A percentile compares a stretch with the other conserved stretches of the same genome.
Evolutionary conservation across 2,329 filamentous ascomycete species (phyloP).

Genomic region (Penicillium sp.): DNA sequence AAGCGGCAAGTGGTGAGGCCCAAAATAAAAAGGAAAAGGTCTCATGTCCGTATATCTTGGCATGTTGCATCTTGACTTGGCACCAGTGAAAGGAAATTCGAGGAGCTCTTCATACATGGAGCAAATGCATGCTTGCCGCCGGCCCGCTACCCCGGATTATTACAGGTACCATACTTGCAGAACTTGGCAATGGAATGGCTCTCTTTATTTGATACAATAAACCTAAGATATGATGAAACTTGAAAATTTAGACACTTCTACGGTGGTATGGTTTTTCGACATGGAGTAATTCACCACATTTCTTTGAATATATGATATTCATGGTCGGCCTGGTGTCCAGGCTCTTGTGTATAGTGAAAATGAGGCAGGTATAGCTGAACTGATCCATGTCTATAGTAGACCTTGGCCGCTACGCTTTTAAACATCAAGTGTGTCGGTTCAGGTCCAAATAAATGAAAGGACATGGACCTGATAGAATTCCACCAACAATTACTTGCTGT

Average conservation of each 20-base stretch:
- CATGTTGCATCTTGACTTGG: constrained; percentile 15
- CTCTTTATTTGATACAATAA: too few relatives aligned
- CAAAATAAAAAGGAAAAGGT: too few relatives aligned
- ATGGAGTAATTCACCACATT: too few relatives aligned
- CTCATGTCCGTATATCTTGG: constrained; percentile 6
- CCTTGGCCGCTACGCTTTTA: neutral
- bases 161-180: constrained; percentile 2
- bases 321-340: neutral
- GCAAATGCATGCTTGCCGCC: constrained; percentile 1
- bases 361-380: neutral
- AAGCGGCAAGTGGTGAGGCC: too few relatives aligned
- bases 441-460: neutral
- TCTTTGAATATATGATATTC: too few relatives aligned
- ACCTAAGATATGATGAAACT: too few relatives aligned
- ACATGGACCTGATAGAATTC: neutral
- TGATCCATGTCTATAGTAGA: neutral
- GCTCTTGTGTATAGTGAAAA: neutral
- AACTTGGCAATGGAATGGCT: neutral
- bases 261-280: too few relatives aligned
- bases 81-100: neutral
- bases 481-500: neutral
- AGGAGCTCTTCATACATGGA: neutral
- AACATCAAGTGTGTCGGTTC: neutral
- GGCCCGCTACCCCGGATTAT: constrained; percentile 24
- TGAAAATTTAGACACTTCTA: too few relatives aligned